phyloP scores from a whole-genome alignment of 192 early-diverging fungal genomes.

The Spizellomyces punctatus region DNA sequence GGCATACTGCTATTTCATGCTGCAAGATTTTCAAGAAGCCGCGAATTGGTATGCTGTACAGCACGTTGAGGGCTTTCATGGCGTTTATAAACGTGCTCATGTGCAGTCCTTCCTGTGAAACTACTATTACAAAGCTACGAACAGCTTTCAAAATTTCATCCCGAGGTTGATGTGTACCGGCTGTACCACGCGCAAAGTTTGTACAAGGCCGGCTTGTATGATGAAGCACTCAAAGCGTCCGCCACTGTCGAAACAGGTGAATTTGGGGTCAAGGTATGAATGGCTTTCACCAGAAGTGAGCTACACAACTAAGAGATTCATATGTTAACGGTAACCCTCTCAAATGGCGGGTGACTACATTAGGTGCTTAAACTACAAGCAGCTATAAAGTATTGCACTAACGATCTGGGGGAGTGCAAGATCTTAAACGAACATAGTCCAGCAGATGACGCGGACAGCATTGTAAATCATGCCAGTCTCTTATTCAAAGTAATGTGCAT shows the following conservation, averaged over 20 bases:
- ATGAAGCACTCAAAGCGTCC: conserved; percentile 55
- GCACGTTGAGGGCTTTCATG: background rate
- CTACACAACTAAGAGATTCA: background rate
- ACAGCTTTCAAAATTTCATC: conserved; percentile 51
- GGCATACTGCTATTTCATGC: conserved; percentile 60
- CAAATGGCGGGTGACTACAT: background rate
- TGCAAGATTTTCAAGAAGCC: conserved; percentile 55
- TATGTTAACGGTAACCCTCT: no score
- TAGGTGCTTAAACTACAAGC: conserved; percentile 62
- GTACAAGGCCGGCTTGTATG: conserved; percentile 60
- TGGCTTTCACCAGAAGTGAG: background rate
- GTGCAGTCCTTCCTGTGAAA: no score
- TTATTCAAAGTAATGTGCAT: conserved; percentile 51
- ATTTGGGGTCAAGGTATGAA: conserved; percentile 43
- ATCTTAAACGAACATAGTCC: conserved; percentile 53
- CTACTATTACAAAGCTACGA: conserved; percentile 47
- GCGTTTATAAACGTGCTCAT: conserved; percentile 12
- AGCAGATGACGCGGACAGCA: conserved; percentile 55
- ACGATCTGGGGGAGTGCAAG: conserved; percentile 61
- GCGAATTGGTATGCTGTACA: conserved; percentile 43
- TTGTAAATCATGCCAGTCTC: conserved; percentile 59
- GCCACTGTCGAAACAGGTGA: conserved; percentile 48
- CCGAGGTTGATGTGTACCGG: conserved; percentile 55
- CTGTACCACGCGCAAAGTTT: conserved; percentile 61
- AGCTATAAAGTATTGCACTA: conserved; percentile 59